These are phyloP conservation scores for Candida qinlingensis DNA, from an alignment of 805 yeast genomes.

Conservation along the genomic window DNA sequence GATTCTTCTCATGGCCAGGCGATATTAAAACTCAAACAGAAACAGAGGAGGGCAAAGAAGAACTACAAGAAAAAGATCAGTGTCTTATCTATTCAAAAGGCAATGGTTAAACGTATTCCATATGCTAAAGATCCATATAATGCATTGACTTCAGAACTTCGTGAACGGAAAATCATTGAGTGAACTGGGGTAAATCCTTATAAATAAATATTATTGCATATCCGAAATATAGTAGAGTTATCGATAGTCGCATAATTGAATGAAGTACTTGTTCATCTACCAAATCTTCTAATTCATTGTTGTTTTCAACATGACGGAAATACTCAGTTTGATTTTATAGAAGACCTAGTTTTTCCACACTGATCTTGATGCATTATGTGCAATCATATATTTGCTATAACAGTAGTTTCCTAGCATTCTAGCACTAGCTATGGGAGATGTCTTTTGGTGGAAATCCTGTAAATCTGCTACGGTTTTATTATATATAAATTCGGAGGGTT, in stretches of 20 bases:
- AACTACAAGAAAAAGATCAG: constrained; percentile 21
- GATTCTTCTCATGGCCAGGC: not conserved
- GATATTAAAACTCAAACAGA: not conserved
- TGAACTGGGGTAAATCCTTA: not conserved
- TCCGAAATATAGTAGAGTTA: too few species aligned
- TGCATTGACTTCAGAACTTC: constrained; percentile 28
- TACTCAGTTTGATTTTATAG: too few species aligned
- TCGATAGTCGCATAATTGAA: too few species aligned
- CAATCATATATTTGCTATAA: too few species aligned
- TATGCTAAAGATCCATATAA: constrained; percentile 28
- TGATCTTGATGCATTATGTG: too few species aligned
- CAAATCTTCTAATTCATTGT: too few species aligned
- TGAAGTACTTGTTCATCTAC: too few species aligned
- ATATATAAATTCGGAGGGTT: constrained; percentile 9
- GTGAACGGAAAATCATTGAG: constrained; percentile 16
- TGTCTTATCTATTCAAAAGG: constrained; percentile 24
- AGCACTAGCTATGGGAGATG: too few species aligned
- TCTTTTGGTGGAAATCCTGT: too few species aligned
- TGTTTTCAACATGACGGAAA: too few species aligned
- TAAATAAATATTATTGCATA: too few species aligned
- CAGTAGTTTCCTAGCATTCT: too few species aligned
- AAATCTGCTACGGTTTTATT: not conserved
- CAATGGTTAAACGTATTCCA: constrained; percentile 26
- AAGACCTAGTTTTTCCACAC: not conserved
- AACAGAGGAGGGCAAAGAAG: constrained; percentile 6